These are phyloP conservation scores for Cymbopogon flexuosus DNA, from an alignment of 202 grass and related monocot species.

Conservation along the genomic window DNA sequence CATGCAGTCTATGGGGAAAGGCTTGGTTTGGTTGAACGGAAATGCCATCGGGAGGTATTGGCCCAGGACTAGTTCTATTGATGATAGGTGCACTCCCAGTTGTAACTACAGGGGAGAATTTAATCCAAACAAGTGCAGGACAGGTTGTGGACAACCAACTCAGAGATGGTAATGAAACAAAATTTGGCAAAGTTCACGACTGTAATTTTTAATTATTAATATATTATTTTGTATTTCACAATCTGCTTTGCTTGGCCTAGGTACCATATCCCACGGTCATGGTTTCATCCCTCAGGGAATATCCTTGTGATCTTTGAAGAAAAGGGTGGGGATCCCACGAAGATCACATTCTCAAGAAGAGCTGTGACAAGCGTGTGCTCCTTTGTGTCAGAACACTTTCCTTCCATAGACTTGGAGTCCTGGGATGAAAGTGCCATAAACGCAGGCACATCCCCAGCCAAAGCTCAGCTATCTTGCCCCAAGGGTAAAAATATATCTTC, in stretches of 20 bases:
- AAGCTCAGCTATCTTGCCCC: conserved; percentile 57
- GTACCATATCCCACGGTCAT: conserved; percentile 92
- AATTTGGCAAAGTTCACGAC: background rate
- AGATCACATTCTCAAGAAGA: conserved; percentile 79
- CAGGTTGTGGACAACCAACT: conserved; percentile 75
- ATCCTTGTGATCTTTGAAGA: conserved; percentile 88
- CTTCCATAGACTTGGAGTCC: conserved; percentile 45
- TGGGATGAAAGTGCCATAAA: conserved; percentile 34
- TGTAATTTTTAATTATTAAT: background rate
- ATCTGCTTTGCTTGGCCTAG: conserved; percentile 43
- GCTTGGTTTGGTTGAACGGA: conserved; percentile 81
- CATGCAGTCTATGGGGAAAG: conserved; percentile 94
- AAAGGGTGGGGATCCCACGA: conserved; percentile 73
- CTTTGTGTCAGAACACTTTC: conserved; percentile 63
- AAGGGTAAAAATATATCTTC: conserved; percentile 61
- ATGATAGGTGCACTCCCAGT: conserved; percentile 56
- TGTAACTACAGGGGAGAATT: conserved; percentile 80
- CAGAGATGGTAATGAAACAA: conserved; percentile 69
- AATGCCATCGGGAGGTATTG: conserved; percentile 87
- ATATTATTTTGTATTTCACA: conserved; percentile 12
- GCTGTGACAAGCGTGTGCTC: conserved; percentile 47
- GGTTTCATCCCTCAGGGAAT: conserved; percentile 80
- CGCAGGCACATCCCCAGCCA: conserved; percentile 10
- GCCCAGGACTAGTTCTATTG: conserved; percentile 49
- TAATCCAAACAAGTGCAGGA: conserved; percentile 70